Conservation (phyloP, 192 early-diverging fungal genomes). For the Pilaira anomala region DNA sequence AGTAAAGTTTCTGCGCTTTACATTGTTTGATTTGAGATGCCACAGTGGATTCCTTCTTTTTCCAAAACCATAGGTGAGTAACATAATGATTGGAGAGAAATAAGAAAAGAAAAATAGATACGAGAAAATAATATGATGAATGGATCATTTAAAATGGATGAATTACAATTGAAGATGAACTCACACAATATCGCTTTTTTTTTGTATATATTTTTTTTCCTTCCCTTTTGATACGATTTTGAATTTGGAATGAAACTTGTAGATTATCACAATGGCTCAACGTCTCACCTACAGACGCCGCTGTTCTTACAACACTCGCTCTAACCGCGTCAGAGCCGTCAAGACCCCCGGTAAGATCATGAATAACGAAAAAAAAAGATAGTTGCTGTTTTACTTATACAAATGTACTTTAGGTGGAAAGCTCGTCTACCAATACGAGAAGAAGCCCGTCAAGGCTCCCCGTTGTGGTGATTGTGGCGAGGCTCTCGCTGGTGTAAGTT, state of each 20-base stretch:
- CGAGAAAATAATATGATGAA: neutral
- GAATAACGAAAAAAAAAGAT: neutral
- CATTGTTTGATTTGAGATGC: too few species aligned
- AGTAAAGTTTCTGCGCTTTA: too few species aligned
- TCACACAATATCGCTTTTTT: neutral
- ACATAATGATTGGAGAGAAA: neutral
- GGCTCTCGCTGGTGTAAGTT: conserved; percentile 81
- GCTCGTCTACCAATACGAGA: conserved; percentile 87
- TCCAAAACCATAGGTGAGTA: conserved; percentile 23
- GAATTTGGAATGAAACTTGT: neutral
- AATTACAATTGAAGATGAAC: neutral
- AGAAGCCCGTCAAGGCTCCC: conserved; percentile 88
- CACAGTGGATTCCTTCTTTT: conserved; percentile 22
- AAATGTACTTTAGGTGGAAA: conserved; percentile 64
- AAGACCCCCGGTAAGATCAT: conserved; percentile 73
- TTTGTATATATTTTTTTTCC: conserved; percentile 7
- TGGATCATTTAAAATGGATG: conserved; percentile 10
- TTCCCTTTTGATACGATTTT: neutral
- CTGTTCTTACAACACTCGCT: conserved; percentile 87
- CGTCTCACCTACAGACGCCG: conserved; percentile 83
- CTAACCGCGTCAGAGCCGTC: conserved; percentile 80
- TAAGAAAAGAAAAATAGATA: neutral
- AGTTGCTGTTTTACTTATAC: neutral
- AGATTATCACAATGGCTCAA: conserved; percentile 61
- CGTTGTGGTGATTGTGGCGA: conserved; percentile 97